Conservation (phyloP, 257 asterid species). For the Solanum corneliomulleri region DNA sequence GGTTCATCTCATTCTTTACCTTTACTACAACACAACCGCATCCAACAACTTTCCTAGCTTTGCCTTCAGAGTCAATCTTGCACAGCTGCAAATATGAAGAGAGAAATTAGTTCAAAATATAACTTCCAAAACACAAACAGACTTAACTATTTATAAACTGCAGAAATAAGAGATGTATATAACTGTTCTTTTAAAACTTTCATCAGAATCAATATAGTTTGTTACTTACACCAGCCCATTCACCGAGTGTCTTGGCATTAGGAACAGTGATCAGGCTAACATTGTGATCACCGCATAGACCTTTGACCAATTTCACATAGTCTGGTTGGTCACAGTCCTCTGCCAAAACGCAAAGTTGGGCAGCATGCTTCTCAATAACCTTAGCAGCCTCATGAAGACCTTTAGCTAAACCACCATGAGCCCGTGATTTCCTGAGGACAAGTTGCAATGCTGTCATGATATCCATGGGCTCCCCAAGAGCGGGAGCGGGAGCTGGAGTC, state of each 20-base stretch:
- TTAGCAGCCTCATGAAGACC: constrained; percentile 65
- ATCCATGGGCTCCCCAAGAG: constrained; percentile 60
- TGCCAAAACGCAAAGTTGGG: constrained; percentile 62
- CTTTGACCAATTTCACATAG: constrained; percentile 64
- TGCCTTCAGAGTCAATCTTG: constrained; percentile 73
- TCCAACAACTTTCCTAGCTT: constrained; percentile 74
- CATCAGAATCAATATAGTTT: neutral
- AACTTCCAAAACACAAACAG: neutral
- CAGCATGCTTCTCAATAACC: constrained; percentile 61
- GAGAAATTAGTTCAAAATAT: neutral
- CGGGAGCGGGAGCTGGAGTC: constrained; percentile 22
- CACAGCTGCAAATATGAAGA: constrained; percentile 33
- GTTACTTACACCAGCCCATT: constrained; percentile 67
- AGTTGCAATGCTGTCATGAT: constrained; percentile 49
- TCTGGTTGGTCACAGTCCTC: constrained; percentile 65
- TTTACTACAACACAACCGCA: constrained; percentile 60
- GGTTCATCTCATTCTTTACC: constrained; percentile 15
- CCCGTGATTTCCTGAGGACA: constrained; percentile 54
- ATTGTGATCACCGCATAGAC: constrained; percentile 61
- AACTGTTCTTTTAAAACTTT: neutral
- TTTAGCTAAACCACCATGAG: constrained; percentile 55
- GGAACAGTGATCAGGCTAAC: constrained; percentile 55
- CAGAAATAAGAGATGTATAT: neutral
- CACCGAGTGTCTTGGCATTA: constrained; percentile 64
- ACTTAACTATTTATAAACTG: neutral